Conservation (phyloP, 495 filamentous ascomycete species). For the Penicillium roqueforti region DNA sequence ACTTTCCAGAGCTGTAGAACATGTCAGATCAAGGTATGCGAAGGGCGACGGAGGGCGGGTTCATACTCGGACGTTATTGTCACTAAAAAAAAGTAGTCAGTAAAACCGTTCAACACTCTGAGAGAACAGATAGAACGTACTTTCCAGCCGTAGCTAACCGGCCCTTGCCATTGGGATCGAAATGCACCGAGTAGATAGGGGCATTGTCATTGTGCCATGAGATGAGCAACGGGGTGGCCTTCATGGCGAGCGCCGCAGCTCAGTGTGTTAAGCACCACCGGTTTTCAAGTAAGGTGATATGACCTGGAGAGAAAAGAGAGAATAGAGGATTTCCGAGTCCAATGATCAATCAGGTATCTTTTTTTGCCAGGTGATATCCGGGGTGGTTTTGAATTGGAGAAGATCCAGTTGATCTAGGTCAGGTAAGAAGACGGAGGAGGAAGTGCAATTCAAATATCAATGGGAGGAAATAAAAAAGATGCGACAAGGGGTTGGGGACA, state of each 20-base stretch:
- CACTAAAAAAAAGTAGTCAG: slow-evolving; percentile 44
- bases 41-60: slow-evolving; percentile 14
- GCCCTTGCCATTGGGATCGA: slow-evolving; percentile 89
- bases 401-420: neutral
- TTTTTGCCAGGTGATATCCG: neutral
- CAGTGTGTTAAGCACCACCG: slow-evolving; percentile 10
- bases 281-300: slow-evolving; percentile 5
- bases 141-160: slow-evolving; percentile 88
- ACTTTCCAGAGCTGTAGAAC: slow-evolving; percentile 78
- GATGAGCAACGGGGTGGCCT: slow-evolving; percentile 83
- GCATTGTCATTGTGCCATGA: slow-evolving; percentile 95
- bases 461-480: neutral
- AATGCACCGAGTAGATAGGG: slow-evolving; percentile 93
- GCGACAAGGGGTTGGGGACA: neutral
- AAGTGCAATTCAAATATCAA: neutral
- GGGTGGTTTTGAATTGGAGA: neutral
- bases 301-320: slow-evolving; percentile 1
- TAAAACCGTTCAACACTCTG: neutral
- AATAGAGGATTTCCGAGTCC: slow-evolving; percentile 8
- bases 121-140: slow-evolving; percentile 25
- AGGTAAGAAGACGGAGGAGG: neutral
- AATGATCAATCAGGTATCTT: slow-evolving; percentile 6
- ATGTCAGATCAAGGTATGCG: slow-evolving; percentile 29
- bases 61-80: slow-evolving; percentile 92
- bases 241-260: slow-evolving; percentile 60